phyloP scores from a whole-genome alignment of 441 rosid genomes.

The Sinapis alba region DNA sequence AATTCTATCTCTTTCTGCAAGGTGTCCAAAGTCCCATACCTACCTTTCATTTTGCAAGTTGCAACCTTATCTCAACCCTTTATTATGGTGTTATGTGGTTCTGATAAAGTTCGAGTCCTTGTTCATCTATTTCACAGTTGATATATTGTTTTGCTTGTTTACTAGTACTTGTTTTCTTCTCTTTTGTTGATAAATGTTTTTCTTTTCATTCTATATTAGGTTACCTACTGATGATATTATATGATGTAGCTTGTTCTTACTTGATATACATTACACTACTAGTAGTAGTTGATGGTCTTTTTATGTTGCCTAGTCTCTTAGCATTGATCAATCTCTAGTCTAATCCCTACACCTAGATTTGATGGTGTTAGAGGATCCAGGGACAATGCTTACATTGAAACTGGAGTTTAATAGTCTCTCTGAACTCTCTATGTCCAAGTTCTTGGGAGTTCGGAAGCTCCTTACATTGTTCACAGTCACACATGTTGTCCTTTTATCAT shows the following conservation, averaged over 20 bases:
- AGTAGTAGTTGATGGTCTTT: too few species aligned
- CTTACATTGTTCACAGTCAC: slow-evolving; percentile 17
- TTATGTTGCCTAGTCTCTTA: background rate
- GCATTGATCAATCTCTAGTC: slow-evolving; percentile 28
- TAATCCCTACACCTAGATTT: slow-evolving; percentile 17
- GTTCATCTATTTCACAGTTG: background rate
- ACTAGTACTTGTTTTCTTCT: slow-evolving; percentile 2
- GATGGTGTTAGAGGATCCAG: slow-evolving; percentile 24
- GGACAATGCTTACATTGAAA: slow-evolving; percentile 29
- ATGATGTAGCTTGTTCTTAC: background rate
- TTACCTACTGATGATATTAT: background rate
- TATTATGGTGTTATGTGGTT: slow-evolving; percentile 1
- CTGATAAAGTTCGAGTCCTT: background rate
- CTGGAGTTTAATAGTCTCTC: slow-evolving; percentile 43
- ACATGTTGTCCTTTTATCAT: background rate
- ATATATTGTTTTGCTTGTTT: background rate
- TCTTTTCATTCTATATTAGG: slow-evolving; percentile 3
- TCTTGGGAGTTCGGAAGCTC: slow-evolving; percentile 42
- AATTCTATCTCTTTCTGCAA: background rate
- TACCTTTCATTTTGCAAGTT: slow-evolving; percentile 26
- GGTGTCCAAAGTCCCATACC: slow-evolving; percentile 1
- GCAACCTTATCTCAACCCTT: slow-evolving; percentile 29
- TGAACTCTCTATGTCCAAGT: slow-evolving; percentile 31
- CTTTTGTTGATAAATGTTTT: background rate
- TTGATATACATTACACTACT: too few species aligned